phyloP scores from a whole-genome alignment of 768 basidiomycete genomes.

The Suillus bovinus region DNA sequence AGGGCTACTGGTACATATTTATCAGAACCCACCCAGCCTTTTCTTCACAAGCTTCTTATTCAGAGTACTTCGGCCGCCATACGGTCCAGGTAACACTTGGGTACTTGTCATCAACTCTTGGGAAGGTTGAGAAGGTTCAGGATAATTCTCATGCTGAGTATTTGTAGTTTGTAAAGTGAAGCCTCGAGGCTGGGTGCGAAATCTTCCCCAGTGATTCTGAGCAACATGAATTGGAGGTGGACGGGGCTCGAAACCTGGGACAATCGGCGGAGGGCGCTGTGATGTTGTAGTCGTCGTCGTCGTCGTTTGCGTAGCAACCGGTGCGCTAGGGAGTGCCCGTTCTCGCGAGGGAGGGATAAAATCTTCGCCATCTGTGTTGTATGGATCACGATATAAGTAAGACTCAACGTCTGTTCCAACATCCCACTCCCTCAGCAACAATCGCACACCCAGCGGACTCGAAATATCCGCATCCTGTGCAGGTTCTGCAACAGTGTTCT shows the following conservation, averaged over 20 bases:
- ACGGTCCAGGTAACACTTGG: constrained; percentile 68
- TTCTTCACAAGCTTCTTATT: constrained; percentile 61
- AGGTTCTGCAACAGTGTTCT: constrained; percentile 19
- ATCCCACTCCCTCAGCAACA: constrained; percentile 71
- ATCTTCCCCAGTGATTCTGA: constrained; percentile 5
- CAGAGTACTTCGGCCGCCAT: constrained; percentile 57
- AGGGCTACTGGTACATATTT: constrained; percentile 15
- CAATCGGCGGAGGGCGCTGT: constrained; percentile 42
- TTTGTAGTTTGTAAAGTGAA: constrained; percentile 15
- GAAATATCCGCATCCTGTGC: constrained; percentile 24
- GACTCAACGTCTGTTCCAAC: constrained; percentile 49
- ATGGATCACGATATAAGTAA: constrained; percentile 58
- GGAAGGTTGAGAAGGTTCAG: constrained; percentile 20
- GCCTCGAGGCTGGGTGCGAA: constrained; percentile 12
- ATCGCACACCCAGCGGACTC: constrained; percentile 54
- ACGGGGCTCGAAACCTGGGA: constrained; percentile 32
- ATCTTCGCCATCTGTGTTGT: constrained; percentile 37
- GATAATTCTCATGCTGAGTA: constrained; percentile 20
- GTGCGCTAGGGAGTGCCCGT: constrained; percentile 10
- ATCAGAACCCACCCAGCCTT: constrained; percentile 74
- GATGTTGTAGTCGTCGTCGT: constrained; percentile 21
- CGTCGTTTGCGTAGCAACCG: constrained; percentile 22
- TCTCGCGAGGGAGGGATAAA: constrained; percentile 15
- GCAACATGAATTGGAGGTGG: constrained; percentile 17
- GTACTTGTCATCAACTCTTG: constrained; percentile 61